Evolutionary conservation across 2,329 filamentous ascomycete genomes (phyloP).

Genomic region (Monosporascus ibericus): DNA sequence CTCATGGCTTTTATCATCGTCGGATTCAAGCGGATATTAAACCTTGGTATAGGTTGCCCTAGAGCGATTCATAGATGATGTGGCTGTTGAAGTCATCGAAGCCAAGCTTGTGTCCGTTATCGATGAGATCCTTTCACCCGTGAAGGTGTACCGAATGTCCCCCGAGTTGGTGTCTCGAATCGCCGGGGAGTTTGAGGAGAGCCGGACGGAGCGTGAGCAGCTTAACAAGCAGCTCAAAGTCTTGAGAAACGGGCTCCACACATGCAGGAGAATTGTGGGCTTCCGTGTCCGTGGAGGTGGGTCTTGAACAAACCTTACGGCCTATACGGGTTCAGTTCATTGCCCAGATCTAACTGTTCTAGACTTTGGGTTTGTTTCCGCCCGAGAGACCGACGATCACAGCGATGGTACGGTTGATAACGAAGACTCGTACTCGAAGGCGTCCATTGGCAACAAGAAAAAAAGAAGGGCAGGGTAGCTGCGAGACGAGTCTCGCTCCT

Average conservation of each 20-base stretch:
- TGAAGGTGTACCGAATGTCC: constrained; percentile 30
- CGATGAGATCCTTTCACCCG: constrained; percentile 32
- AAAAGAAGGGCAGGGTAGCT: too few species aligned
- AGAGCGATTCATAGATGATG: constrained; percentile 36
- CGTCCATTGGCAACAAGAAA: too few species aligned
- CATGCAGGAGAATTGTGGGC: constrained; percentile 28
- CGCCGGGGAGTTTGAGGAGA: constrained; percentile 35
- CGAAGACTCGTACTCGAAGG: too few species aligned
- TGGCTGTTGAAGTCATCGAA: constrained; percentile 38
- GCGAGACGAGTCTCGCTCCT: too few species aligned
- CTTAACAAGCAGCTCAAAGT: constrained; percentile 31
- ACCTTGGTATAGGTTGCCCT: constrained; percentile 31
- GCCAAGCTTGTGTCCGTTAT: constrained; percentile 30
- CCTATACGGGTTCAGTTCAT: too few species aligned
- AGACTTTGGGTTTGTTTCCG: too few species aligned
- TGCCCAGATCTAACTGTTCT: too few species aligned
- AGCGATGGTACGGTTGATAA: too few species aligned
- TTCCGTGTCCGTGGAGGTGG: too few species aligned
- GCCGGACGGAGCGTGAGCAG: constrained; percentile 27
- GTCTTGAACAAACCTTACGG: too few species aligned
- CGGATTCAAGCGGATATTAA: background rate
- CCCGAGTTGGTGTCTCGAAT: constrained; percentile 28
- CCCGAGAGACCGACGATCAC: too few species aligned
- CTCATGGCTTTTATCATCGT: background rate
- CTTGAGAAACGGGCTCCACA: constrained; percentile 30